Percentiles rank a stretch among this genome's conserved stretches.
These are phyloP conservation scores for Calocera cornea DNA, from an alignment of 768 basidiomycete species.

Conservation along the genomic window DNA sequence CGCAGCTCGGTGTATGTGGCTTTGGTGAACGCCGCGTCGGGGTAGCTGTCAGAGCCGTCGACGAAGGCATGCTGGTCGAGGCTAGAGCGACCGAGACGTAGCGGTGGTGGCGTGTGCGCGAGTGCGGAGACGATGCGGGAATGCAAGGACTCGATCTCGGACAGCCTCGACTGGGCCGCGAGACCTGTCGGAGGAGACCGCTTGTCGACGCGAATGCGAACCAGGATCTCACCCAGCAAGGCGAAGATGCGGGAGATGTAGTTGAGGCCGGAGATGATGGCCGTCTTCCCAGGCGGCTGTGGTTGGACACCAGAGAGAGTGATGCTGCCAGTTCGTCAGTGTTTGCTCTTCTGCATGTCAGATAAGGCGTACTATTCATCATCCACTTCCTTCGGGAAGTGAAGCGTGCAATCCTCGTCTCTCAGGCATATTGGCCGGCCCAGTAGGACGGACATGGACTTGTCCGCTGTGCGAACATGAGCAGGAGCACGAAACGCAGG, in stretches of 20 bases:
- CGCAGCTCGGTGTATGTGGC: constrained; percentile 79
- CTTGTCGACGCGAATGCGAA: constrained; percentile 76
- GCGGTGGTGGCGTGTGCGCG: constrained; percentile 58
- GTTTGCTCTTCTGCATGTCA: not conserved
- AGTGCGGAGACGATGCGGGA: constrained; percentile 60
- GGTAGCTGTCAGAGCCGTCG: constrained; percentile 4
- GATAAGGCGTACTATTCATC: constrained; percentile 63
- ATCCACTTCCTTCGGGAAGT: constrained; percentile 78
- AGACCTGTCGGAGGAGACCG: constrained; percentile 74
- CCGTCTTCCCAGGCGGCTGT: constrained; percentile 77
- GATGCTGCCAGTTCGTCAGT: constrained; percentile 37
- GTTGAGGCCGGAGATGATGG: constrained; percentile 74
- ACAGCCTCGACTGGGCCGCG: constrained; percentile 68
- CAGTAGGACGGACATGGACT: constrained; percentile 74
- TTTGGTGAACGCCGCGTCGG: constrained; percentile 51
- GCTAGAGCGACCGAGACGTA: constrained; percentile 33
- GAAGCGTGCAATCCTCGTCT: constrained; percentile 81
- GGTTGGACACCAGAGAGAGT: constrained; percentile 71
- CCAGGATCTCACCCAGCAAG: constrained; percentile 71
- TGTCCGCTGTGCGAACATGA: constrained; percentile 46
- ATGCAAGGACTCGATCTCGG: constrained; percentile 73
- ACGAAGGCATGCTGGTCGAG: not conserved
- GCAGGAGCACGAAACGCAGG: not conserved
- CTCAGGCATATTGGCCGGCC: constrained; percentile 74
- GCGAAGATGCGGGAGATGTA: constrained; percentile 78